Percentiles rank a stretch among this genome's conserved stretches.
phyloP scores from a whole-genome alignment of 495 filamentous ascomycete species.

The Penicillium turbatum region DNA sequence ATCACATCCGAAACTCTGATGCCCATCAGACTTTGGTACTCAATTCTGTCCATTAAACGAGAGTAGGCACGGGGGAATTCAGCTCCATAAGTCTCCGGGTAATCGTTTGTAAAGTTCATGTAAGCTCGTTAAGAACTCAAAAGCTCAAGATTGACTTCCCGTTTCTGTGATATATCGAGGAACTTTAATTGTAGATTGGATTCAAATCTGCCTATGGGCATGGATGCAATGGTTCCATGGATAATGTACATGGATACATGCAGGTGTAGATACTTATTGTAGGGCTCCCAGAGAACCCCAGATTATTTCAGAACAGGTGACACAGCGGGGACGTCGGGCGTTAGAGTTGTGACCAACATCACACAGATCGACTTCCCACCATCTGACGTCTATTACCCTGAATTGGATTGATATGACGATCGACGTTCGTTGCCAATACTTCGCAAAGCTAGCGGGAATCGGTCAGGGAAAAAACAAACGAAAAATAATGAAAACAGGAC shows the following conservation, averaged over 20 bases:
- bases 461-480: neutral
- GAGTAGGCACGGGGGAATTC: neutral
- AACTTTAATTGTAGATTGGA: neutral
- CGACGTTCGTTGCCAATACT: slow-evolving; percentile 2
- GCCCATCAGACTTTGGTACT: neutral
- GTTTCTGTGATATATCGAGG: neutral
- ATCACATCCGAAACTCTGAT: slow-evolving; percentile 2
- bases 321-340: neutral
- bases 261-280: too few relatives aligned
- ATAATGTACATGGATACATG: too few relatives aligned
- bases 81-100: neutral
- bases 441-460: neutral
- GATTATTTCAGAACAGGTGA: neutral
- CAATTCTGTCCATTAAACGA: too few relatives aligned
- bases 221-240: too few relatives aligned
- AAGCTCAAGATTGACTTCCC: neutral
- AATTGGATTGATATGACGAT: slow-evolving; percentile 10
- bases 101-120: too few relatives aligned
- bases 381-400: neutral
- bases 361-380: neutral
- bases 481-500: neutral
- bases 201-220: neutral
- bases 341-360: neutral
- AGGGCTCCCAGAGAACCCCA: too few relatives aligned
- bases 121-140: too few relatives aligned